Percentiles rank a stretch among this genome's conserved stretches.
Conservation (phyloP, 129 eudicot genomes). For the Flaveria ramosissima region DNA sequence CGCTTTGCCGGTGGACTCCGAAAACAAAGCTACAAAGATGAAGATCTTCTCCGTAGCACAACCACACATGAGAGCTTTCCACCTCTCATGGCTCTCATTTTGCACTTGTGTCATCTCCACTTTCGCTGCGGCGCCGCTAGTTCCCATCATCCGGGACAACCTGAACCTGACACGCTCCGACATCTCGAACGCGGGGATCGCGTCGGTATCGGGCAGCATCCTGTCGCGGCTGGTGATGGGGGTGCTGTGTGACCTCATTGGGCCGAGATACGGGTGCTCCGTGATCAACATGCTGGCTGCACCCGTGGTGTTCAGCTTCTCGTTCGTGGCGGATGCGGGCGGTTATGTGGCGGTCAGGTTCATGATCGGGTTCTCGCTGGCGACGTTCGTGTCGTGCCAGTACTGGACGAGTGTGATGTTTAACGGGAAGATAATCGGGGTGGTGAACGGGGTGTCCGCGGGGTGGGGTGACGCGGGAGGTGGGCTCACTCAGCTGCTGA, state of each 20-base stretch:
- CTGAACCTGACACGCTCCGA: conserved; percentile 41
- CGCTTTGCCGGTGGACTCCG: conserved; percentile 34
- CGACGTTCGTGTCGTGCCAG: conserved; percentile 47
- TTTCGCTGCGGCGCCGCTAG: conserved; percentile 43
- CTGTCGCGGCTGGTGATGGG: conserved; percentile 56
- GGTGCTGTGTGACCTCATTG: conserved; percentile 47
- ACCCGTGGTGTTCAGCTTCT: conserved; percentile 36
- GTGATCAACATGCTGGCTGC: conserved; percentile 42
- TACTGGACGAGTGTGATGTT: conserved; percentile 60
- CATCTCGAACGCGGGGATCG: conserved; percentile 48
- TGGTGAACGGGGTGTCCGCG: conserved; percentile 51
- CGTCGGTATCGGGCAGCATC: conserved; percentile 47
- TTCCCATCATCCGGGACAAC: conserved; percentile 45
- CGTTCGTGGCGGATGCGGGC: conserved; percentile 33
- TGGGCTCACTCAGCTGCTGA: conserved; percentile 46
- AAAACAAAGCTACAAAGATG: conserved; percentile 35
- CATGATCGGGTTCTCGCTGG: conserved; percentile 51
- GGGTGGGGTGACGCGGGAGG: conserved; percentile 57
- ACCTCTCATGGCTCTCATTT: conserved; percentile 42
- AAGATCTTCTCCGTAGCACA: conserved; percentile 28
- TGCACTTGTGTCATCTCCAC: conserved; percentile 43
- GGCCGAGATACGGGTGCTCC: conserved; percentile 45
- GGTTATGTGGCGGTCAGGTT: conserved; percentile 42
- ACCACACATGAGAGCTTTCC: conserved; percentile 43
- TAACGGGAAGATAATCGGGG: conserved; percentile 46